phyloP scores from a whole-genome alignment of 495 filamentous ascomycete genomes.

The Amniculicola lignicola region DNA sequence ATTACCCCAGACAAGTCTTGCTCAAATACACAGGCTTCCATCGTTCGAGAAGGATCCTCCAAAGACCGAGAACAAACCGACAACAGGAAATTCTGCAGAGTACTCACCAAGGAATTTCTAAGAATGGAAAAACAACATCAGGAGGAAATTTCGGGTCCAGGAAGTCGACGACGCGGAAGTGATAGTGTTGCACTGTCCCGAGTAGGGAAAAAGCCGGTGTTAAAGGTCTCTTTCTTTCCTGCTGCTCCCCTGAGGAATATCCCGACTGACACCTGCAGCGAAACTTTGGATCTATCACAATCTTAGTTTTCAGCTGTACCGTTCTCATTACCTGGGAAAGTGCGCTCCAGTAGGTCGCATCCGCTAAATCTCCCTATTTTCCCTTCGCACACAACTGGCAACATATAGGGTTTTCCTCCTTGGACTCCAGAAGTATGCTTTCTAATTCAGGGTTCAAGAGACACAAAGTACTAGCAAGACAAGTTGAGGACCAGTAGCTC shows the following conservation, averaged over 20 bases:
- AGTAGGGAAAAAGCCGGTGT: neutral
- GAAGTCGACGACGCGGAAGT: too few species aligned
- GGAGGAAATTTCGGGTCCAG: too few species aligned
- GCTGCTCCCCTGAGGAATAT: neutral
- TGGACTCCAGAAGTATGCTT: constrained; percentile 6
- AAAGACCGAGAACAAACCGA: too few species aligned
- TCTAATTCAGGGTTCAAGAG: neutral
- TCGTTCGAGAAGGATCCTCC: too few species aligned
- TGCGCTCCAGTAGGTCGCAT: neutral
- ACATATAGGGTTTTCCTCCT: neutral
- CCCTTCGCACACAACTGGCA: neutral
- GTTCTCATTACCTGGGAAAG: constrained; percentile 14
- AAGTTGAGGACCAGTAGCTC: constrained; percentile 10
- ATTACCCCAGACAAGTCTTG: too few species aligned
- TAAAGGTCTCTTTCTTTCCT: neutral
- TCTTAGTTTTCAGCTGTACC: constrained; percentile 7
- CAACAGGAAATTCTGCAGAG: too few species aligned
- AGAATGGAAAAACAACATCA: too few species aligned
- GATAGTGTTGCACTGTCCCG: neutral
- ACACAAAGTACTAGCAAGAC: neutral
- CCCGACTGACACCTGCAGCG: neutral
- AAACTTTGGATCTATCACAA: constrained; percentile 3
- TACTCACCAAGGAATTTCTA: too few species aligned
- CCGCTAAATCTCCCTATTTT: neutral
- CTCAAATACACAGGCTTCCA: too few species aligned